Evolutionary conservation across 192 early-diverging fungal genomes (phyloP).

Genomic region (Linnemannia elongata): DNA sequence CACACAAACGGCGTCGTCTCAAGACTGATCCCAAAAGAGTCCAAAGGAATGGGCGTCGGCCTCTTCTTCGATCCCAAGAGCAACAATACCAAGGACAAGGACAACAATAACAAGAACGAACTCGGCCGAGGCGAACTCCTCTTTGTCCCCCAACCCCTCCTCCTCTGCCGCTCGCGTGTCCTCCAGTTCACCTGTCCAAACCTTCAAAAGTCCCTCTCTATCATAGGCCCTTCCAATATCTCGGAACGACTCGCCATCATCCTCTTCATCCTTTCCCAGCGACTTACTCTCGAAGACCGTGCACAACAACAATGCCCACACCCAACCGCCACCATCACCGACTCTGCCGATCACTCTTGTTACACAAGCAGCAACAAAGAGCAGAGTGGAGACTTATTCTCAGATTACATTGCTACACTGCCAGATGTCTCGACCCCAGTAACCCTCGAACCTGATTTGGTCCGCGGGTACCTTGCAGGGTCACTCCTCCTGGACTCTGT

Average conservation of each 20-base stretch:
- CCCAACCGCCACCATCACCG: not conserved
- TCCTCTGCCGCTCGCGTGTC: conserved; percentile 24
- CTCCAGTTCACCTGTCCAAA: not conserved
- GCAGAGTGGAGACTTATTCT: conserved; percentile 45
- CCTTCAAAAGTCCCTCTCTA: conserved; percentile 11
- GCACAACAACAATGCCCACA: not conserved
- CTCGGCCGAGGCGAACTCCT: conserved; percentile 31
- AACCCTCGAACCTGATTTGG: conserved; percentile 41
- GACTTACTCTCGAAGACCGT: conserved; percentile 13
- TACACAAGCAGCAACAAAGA: not conserved
- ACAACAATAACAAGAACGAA: not conserved
- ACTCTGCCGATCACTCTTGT: not conserved
- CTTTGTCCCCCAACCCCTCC: conserved; percentile 21
- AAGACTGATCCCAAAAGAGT: conserved; percentile 6
- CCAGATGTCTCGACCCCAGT: conserved; percentile 63
- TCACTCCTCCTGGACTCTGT: conserved; percentile 67
- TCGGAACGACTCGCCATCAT: conserved; percentile 56
- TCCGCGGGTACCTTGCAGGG: conserved; percentile 60
- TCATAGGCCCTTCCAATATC: conserved; percentile 9
- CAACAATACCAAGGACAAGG: not conserved
- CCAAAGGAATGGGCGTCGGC: conserved; percentile 42
- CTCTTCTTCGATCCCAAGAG: conserved; percentile 28
- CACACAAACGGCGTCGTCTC: conserved; percentile 8
- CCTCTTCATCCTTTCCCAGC: conserved; percentile 60
- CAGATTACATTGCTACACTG: conserved; percentile 69